Base-by-base conservation (phyloP, 305 asterid species). In the Nicotiana rustica region DNA sequence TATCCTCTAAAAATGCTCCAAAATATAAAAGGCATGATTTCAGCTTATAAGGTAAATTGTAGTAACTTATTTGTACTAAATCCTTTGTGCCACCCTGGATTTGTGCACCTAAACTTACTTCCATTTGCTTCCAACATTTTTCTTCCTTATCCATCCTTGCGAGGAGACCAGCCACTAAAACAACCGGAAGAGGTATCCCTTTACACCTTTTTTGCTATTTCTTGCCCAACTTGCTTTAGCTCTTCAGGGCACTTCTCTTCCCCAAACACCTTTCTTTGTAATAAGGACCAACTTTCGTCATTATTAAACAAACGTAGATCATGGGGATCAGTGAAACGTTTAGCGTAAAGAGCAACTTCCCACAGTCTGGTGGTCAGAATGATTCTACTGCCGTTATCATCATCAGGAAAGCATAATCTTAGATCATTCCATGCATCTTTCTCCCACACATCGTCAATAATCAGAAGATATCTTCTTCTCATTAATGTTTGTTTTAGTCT, bases 21-120 rank as follows among this genome's bases (percentile, higher is more conserved):
- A 89, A 73, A 75, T 85, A 89, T 19, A 86, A 86, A 66, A 90
- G 87, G 80, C 89, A 88, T 2, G 77, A 66, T 61, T 87, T 86
- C 77, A 86, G 78, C 59, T 68, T 71, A 18, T 57, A 19, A 1
- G 89, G 87, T 14, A 90, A 81, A 82, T 86, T 68, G 5, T 68
- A 19, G 77, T 85, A 90, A 67, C 90, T 85, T 25, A 86, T 80
- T 18, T 87, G 84, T 65, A 86, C 35, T 33, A 85, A 64, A 36
- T 78, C 82, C 36, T 71, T 71, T 71, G 78, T n/a, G 12, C 60
- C 78, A 71, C 25, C 61, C 60, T 19, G 78, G 18, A 71, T 31
- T 47, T 15, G 25, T 47, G 25, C 78, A 31, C 19, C 61, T 41
- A 71, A 71, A 41, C 78, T 44, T 71, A 71, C 25, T 19, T 71